A percentile compares a stretch with the other conserved stretches of the same genome.
phyloP scores from a whole-genome alignment of 139 green algal species.

The Chlorokybus atmophyticus region DNA sequence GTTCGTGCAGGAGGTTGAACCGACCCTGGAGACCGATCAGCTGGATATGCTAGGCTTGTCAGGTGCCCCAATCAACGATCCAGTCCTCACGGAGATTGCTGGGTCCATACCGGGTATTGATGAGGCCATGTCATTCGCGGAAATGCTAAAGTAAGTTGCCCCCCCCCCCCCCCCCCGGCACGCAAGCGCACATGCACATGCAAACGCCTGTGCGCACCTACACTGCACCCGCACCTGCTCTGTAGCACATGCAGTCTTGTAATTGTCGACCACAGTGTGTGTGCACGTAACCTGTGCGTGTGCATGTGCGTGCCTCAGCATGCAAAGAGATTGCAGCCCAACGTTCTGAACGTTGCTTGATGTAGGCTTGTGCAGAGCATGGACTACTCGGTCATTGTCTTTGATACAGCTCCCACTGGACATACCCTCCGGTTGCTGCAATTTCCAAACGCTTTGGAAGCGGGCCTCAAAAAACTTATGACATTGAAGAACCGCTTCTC shows the following conservation, averaged over 20 bases:
- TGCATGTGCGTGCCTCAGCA: too few species aligned
- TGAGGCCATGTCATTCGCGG: constrained; percentile 94
- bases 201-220: too few species aligned
- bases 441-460: constrained; percentile 85
- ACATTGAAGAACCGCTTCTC: constrained; percentile 29
- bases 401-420: constrained; percentile 86
- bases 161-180: too few species aligned
- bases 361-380: constrained; percentile 67
- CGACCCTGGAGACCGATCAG: constrained; percentile 53
- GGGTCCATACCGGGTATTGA: constrained; percentile 88
- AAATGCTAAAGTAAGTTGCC: constrained; percentile 84
- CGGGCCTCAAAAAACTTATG: constrained; percentile 81
- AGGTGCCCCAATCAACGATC: constrained; percentile 41
- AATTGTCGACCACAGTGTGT: too few species aligned
- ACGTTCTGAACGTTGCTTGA: too few species aligned
- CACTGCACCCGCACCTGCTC: too few species aligned
- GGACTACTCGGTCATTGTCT: constrained; percentile 89
- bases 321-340: too few species aligned
- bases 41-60: constrained; percentile 46
- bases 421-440: constrained; percentile 92
- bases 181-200: too few species aligned
- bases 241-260: too few species aligned
- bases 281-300: too few species aligned
- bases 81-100: constrained; percentile 70
- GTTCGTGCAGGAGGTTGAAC: constrained; percentile 77